phyloP scores from a whole-genome alignment of 1,284 basidiomycete genomes.

The Kwoniella shivajii region DNA sequence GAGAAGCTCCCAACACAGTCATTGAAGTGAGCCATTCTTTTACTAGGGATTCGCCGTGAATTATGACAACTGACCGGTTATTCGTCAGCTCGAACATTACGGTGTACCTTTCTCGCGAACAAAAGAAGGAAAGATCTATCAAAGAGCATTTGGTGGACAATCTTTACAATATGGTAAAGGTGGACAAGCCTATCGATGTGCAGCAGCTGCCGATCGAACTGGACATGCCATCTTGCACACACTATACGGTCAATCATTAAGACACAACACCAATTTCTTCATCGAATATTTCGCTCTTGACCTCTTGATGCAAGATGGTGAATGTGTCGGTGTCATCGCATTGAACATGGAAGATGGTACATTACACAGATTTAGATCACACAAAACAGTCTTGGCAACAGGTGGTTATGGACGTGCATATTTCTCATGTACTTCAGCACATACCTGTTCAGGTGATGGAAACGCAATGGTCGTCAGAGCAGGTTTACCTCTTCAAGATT shows the following conservation, averaged over 20 bases:
- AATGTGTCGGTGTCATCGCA: conserved; percentile 98
- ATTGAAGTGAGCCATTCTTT: conserved; percentile 76
- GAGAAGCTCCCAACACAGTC: conserved; percentile 90
- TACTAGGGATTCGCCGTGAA: too few species aligned
- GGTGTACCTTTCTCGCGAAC: conserved; percentile 99
- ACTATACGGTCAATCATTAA: conserved; percentile 96
- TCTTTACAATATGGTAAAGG: conserved; percentile 97
- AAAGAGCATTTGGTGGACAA: conserved; percentile 98
- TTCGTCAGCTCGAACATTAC: conserved; percentile 87
- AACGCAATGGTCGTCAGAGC: conserved; percentile 98
- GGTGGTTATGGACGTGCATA: conserved; percentile 98
- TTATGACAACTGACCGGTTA: not conserved
- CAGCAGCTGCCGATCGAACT: conserved; percentile 97
- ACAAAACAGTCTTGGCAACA: conserved; percentile 98
- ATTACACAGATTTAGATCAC: conserved; percentile 95
- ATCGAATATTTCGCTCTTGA: conserved; percentile 99
- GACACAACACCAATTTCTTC: conserved; percentile 99
- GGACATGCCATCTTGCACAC: conserved; percentile 98
- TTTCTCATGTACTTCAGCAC: conserved; percentile 98
- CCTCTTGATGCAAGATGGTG: conserved; percentile 97
- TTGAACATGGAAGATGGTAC: conserved; percentile 99
- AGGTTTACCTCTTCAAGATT: conserved; percentile 93
- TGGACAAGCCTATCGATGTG: conserved; percentile 98
- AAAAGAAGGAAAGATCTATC: conserved; percentile 99
- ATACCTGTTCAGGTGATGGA: conserved; percentile 98